Evolutionary conservation across 257 asterid genomes (phyloP), one percentile per base, ranked within the genome.

Genomic region (Ilex aquifolium): DNA sequence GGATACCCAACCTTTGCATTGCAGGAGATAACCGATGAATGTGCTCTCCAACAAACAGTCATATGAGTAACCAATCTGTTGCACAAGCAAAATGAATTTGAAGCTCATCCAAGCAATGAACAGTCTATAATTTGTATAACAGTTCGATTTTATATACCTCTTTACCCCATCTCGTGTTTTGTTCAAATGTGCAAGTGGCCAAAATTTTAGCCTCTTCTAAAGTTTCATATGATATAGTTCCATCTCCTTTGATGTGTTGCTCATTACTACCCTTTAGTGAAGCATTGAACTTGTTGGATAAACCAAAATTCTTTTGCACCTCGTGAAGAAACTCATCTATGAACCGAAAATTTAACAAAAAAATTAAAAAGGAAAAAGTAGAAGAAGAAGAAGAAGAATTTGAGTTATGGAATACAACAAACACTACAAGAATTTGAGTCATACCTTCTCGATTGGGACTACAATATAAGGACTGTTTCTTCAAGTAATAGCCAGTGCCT

Each of bases 41-140:
- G 95, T 69, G 80, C 93, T 86, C 77, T 86, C 95, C 57, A 86
- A 64, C 66, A 89, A 60, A 59, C 88, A 60, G 7, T 74, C 86
- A 50, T 89, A 89, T 2, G 91, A 84, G 68, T 89, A 89, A 2
- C 97, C 97, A 5, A 86, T 79, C 97, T 89, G 85, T 44, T 29
- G 12, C 8, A 64, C 31, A 7, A 44, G 31, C 27, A 21, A 21
- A 21, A 21, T 21, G 27, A 21, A 21, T 21, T 21, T 21, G 27
- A 21, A 21, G 27, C 27, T 21, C 27, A 21, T 21, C 13, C 10
- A 17, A 6, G 32, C 11, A 59, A 12, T 16, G 0, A 55, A 36
- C 8, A 36, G 42, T 36, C 7, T 36, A 36, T 4, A 4, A 36
- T 36, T 36, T 4, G 42, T 36, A 36, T 36, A 36, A 36, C 42